A percentile compares a stretch with the other conserved stretches of the same genome.
Conservation (phyloP, 2,329 filamentous ascomycete species). For the Aspergillus pseudoviridinutans region DNA sequence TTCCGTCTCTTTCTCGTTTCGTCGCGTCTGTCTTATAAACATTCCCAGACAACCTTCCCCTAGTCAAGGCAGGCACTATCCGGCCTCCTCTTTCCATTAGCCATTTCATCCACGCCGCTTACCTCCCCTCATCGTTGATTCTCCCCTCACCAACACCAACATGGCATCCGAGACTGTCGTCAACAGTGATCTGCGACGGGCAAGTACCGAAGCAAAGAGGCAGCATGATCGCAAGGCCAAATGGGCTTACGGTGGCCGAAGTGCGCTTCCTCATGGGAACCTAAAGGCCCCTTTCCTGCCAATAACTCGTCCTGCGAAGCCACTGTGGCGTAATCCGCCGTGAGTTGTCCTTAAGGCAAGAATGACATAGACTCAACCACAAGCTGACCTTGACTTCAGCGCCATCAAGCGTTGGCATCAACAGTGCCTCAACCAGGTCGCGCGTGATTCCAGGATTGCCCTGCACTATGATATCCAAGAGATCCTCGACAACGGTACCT, state of each 20-base stretch:
- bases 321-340: slow-evolving; percentile 13
- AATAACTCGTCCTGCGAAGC: slow-evolving; percentile 15
- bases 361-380: not conserved
- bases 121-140: not conserved
- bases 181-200: slow-evolving; percentile 52
- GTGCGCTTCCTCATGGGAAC: slow-evolving; percentile 5
- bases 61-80: not conserved
- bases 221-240: slow-evolving; percentile 38
- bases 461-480: slow-evolving; percentile 33
- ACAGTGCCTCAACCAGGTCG: slow-evolving; percentile 13
- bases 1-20: not conserved
- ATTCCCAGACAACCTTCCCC: not conserved
- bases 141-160: not conserved
- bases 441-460: slow-evolving; percentile 17
- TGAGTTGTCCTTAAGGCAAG: slow-evolving; percentile 9
- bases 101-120: not conserved
- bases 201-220: slow-evolving; percentile 47
- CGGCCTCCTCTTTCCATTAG: not conserved
- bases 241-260: slow-evolving; percentile 35
- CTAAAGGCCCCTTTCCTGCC: slow-evolving; percentile 3
- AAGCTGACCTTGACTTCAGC: not conserved
- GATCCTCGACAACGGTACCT: slow-evolving; percentile 23
- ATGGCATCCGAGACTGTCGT: slow-evolving; percentile 36
- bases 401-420: slow-evolving; percentile 9
- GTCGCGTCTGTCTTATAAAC: not conserved